These are phyloP conservation scores for Apostasia ramifera DNA, from an alignment of 106 monocot species.

Conservation along the genomic window DNA sequence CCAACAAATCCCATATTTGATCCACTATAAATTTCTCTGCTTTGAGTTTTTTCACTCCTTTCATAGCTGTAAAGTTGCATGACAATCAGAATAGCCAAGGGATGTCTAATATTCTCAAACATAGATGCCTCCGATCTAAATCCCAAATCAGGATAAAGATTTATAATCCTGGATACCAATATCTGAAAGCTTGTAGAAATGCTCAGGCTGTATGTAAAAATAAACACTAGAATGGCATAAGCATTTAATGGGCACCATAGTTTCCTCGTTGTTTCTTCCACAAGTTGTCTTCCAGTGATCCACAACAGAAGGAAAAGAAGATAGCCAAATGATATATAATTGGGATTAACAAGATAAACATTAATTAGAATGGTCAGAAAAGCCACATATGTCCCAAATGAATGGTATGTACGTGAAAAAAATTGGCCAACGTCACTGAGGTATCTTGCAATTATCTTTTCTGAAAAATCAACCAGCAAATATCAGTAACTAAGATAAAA, in stretches of 20 bases:
- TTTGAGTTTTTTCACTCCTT: constrained; percentile 49
- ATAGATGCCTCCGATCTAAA: constrained; percentile 71
- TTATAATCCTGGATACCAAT: constrained; percentile 52
- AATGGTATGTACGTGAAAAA: constrained; percentile 71
- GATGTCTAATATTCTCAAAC: constrained; percentile 75
- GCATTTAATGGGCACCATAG: constrained; percentile 90
- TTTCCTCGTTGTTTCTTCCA: constrained; percentile 66
- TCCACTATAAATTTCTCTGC: constrained; percentile 24
- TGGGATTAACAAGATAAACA: constrained; percentile 79
- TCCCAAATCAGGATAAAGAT: constrained; percentile 78
- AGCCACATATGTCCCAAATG: constrained; percentile 88
- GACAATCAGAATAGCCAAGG: constrained; percentile 78
- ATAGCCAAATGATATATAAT: constrained; percentile 94
- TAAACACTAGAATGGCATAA: constrained; percentile 65
- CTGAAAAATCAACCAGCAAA: constrained; percentile 39
- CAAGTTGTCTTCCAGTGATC: constrained; percentile 95
- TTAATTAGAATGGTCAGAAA: constrained; percentile 82
- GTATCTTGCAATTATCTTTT: constrained; percentile 60
- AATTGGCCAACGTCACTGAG: constrained; percentile 70
- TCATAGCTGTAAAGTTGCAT: constrained; percentile 98
- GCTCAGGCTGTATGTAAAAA: constrained; percentile 76
- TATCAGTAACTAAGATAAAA: neutral
- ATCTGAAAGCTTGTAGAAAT: constrained; percentile 53
- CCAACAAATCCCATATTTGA: constrained; percentile 29
- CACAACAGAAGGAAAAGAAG: constrained; percentile 89